Conservation (phyloP, 192 early-diverging fungal genomes). For the Linderina pennispora region DNA sequence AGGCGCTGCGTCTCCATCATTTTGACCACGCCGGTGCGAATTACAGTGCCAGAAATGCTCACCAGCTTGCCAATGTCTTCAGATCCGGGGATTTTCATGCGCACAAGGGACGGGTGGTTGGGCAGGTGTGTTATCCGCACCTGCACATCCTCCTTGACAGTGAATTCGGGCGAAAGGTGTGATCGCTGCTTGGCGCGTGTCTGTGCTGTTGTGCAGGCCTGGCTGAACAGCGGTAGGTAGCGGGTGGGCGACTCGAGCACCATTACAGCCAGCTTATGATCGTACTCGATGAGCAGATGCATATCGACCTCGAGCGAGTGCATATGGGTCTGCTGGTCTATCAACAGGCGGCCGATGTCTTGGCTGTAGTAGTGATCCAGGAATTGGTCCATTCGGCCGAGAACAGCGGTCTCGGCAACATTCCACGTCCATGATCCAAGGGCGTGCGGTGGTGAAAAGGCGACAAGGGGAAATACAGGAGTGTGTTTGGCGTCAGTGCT, state of each 20-base stretch:
- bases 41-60: constrained; percentile 58
- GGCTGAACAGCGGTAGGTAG: constrained; percentile 8
- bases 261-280: constrained; percentile 13
- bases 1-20: constrained; percentile 58
- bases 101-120: constrained; percentile 21
- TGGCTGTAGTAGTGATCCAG: constrained; percentile 3
- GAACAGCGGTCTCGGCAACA: not conserved
- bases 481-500: too few relatives aligned
- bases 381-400: constrained; percentile 17
- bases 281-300: constrained; percentile 16
- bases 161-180: not conserved
- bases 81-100: constrained; percentile 53
- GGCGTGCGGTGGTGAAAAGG: too few relatives aligned
- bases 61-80: constrained; percentile 55
- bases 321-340: not conserved
- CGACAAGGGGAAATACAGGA: too few relatives aligned
- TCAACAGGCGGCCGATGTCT: not conserved
- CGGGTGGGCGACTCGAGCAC: constrained; percentile 8
- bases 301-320: constrained; percentile 14
- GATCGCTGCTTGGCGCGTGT: not conserved
- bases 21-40: constrained; percentile 60
- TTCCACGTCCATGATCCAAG: too few relatives aligned
- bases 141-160: not conserved
- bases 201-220: constrained; percentile 7
- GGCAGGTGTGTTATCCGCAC: constrained; percentile 14